Evolutionary conservation across 1,139 yeast genomes (phyloP), one percentile per base, ranked within the genome.

Genomic region (Williopsis jadinii): DNA sequence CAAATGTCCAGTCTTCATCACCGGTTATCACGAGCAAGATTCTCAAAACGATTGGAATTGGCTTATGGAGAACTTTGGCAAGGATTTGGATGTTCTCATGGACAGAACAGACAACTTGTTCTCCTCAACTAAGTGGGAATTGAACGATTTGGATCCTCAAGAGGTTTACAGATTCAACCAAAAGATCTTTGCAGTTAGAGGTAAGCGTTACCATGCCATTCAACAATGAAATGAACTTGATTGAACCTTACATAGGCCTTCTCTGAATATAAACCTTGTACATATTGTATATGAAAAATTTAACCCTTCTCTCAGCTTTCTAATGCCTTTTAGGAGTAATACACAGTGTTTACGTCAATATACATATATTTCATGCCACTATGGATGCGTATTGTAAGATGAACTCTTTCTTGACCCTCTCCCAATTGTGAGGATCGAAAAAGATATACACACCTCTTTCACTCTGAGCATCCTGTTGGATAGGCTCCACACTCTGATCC

Each of bases 341-440:
- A 10, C 10, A 30, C 32, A 30, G 5, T 5, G 15, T n/a, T n/a
- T n/a, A 13, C 10, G 12, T 30, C 11, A 9, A 30, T 30, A 13
- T 33, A 9, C 29, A 28, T 35, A 14, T 24, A 30, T 13, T 26
- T 36, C 32, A 43, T 15, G 44, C 40, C 48, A 68, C 64, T 49
- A 74, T 70, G 28, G 76, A 70, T 46, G 68, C 70, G 62, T 84
- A 84, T 57, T 79, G 80, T 55, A 84, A 70, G 32, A 82, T 78
- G 63, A 84, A 81, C 59, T 83, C 90, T 63, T 84, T 82, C 56
- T 85, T 88, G 51, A 92, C 88, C 64, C 87, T 86, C 56, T 87
- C 95, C 99, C 99, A 94, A 47, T 84, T 78, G 51, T 83, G 87
- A 5, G 97, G 97, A 58, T 94, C 98, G 61, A 94, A 94, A 61